phyloP scores from a whole-genome alignment of 345 rosid genomes.

The sweet orange (Citrus sinensis) region DVS_A1.0 CM039162.1:21059001-21059500 shows the following conservation, averaged over 20 bases:
- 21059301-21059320: constrained; percentile 81
- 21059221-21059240: constrained; percentile 68
- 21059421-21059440: constrained; percentile 76
- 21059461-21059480: constrained; percentile 91
- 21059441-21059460: constrained; percentile 85
- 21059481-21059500: constrained; percentile 93
- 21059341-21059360: constrained; percentile 85
- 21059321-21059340: constrained; percentile 93
- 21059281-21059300: constrained; percentile 86
- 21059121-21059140: constrained; percentile 58
- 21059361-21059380: constrained; percentile 83
- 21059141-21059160: constrained; percentile 83
- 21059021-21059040: constrained; percentile 63
- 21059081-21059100: constrained; percentile 67
- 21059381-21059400: constrained; percentile 81
- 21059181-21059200: constrained; percentile 58
- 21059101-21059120: constrained; percentile 71
- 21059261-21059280: constrained; percentile 68
- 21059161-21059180: constrained; percentile 74
- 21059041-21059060: constrained; percentile 83
- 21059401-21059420: constrained; percentile 95
- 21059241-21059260: constrained; percentile 65
- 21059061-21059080: constrained; percentile 79
- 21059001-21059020: constrained; percentile 70
- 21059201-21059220: constrained; percentile 65